A percentile compares a stretch with the other conserved stretches of the same genome.
phyloP scores from a whole-genome alignment of 305 asterid genomes.

The Fraxinus angustifolia region DNA sequence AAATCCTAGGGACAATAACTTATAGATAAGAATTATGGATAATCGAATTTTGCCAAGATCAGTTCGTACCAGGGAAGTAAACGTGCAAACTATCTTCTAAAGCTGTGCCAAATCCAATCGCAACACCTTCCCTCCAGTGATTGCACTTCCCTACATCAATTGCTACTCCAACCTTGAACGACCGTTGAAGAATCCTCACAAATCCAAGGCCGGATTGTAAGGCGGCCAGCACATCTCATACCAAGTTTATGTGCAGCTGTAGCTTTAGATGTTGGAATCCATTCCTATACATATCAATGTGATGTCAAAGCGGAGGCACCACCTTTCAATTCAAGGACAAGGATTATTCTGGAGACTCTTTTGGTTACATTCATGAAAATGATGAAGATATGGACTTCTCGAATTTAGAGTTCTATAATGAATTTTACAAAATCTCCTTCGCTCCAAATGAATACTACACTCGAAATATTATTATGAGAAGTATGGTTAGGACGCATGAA shows the following conservation, averaged over 20 bases:
- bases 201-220: conserved; percentile 35
- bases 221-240: conserved; percentile 38
- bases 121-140: conserved; percentile 49
- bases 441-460: no score
- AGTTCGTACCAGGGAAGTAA: conserved; percentile 32
- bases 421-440: no score
- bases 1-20: no score
- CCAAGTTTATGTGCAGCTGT: conserved; percentile 36
- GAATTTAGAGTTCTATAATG: no score
- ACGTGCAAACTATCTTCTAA: conserved; percentile 21
- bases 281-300: conserved; percentile 28
- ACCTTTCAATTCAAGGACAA: no score
- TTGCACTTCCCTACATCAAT: conserved; percentile 42
- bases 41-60: not conserved
- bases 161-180: conserved; percentile 33
- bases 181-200: not conserved
- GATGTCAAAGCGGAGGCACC: no score
- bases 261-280: conserved; percentile 28
- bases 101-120: conserved; percentile 14
- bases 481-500: no score
- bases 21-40: no score
- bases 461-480: no score
- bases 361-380: no score
- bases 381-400: no score
- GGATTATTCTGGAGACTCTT: no score